Percentiles rank a stretch among this genome's conserved stretches.
phyloP scores from a whole-genome alignment of 148 eudicot species.

The Persicaria tinctoria region DNA sequence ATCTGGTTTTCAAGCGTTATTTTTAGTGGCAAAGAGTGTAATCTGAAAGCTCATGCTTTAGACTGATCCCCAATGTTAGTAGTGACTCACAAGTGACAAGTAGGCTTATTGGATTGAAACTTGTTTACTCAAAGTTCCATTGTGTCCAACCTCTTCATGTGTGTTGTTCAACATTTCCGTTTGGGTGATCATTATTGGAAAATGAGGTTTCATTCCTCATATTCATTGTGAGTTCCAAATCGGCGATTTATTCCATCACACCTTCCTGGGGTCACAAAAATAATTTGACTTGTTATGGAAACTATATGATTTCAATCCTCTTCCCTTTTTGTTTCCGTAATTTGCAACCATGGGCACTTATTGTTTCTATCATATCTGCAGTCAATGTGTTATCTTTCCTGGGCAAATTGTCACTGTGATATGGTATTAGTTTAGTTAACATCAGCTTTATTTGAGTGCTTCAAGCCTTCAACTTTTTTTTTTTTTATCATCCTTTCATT shows the following conservation, averaged over 20 bases:
- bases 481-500: background rate
- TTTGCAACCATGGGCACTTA: too few relatives aligned
- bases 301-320: too few relatives aligned
- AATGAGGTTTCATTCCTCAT: too few relatives aligned
- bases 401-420: background rate
- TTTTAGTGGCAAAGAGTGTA: background rate
- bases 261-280: too few relatives aligned
- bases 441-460: background rate
- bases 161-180: background rate
- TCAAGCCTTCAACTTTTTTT: background rate
- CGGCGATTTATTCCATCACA: too few relatives aligned
- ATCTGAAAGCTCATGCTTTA: background rate
- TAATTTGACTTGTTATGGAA: too few relatives aligned
- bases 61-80: background rate
- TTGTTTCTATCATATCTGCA: too few relatives aligned
- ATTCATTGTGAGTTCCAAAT: too few relatives aligned
- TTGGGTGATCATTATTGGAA: too few relatives aligned
- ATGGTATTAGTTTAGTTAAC: background rate
- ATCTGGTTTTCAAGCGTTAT: background rate
- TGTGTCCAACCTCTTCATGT: background rate
- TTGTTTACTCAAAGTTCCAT: background rate
- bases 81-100: background rate
- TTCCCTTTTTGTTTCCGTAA: too few relatives aligned
- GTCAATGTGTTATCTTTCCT: background rate
- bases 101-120: background rate